Base-by-base conservation (phyloP, 1,139 yeast genomes). In the Saccharomyces pastorianus region DNA sequence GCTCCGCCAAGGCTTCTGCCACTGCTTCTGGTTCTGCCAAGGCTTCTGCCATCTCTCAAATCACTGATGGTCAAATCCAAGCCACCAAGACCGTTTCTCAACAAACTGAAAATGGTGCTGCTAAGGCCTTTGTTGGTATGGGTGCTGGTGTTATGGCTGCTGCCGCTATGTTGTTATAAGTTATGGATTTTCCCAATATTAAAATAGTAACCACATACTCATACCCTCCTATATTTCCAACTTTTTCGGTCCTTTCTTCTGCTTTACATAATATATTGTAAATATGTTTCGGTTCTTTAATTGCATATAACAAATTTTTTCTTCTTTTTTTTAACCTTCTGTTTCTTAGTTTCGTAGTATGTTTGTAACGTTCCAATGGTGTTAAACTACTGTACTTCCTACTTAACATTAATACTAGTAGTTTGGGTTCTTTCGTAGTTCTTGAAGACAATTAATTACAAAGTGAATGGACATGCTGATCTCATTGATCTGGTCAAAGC, bases 1-100 rank as follows among this genome's bases (percentile, higher is more conserved):
- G 58, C 25, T 26, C 58, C 31, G 23, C 23, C 23, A 20, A 20
- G 23, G 23, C 23, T 20, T 20, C 23, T 3, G 23, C 23, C 23
- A 20, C n/a, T 20, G 23, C 23, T 20, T 32, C 23, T 20, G 23
- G 23, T 20, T 20, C 23, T 3, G 23, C 23, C 23, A 20, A 20
- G 23, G 23, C 23, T 20, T 20, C 23, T 3, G 23, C 23, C 23
- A 20, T 20, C 23, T 20, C 23, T 20, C 23, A 20, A 20, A 20
- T 20, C 23, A 20, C 23, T 20, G 23, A 20, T 20, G 23, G 23
- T 20, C 23, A 20, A 20, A 3, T 20, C 23, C 23, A 20, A 20
- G 23, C 23, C 2, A 20, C 23, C 2, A 20, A 20, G 23, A 20
- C 23, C 2, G 23, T 20, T 20, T 20, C 23, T 20, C 23, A 20